Percentiles rank a stretch among this genome's conserved stretches.
Evolutionary conservation across 2,329 filamentous ascomycete species (phyloP).

Genomic region (Apiospora malaysiana): DNA sequence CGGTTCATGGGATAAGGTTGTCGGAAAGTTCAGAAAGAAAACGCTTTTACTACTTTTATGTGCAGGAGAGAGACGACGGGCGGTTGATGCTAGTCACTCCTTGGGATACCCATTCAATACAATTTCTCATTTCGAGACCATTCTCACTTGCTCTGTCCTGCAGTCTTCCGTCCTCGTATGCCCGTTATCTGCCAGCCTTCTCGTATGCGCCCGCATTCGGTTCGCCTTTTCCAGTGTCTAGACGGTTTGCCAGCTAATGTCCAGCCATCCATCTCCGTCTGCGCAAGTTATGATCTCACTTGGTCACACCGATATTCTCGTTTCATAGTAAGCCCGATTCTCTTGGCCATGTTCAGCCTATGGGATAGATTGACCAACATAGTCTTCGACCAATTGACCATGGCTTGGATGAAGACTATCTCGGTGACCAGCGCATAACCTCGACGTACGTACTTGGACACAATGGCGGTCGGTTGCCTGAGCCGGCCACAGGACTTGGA

Average conservation of each 20-base stretch:
- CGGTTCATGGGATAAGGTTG: slow-evolving; percentile 2
- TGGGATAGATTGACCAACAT: neutral
- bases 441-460: neutral
- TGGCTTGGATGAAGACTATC: neutral
- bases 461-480: neutral
- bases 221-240: neutral
- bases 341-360: neutral
- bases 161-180: neutral
- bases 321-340: neutral
- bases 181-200: neutral
- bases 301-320: neutral
- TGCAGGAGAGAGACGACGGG: slow-evolving; percentile 9
- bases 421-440: too few relatives aligned
- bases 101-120: slow-evolving; percentile 15
- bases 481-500: neutral
- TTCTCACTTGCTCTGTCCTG: neutral
- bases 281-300: slow-evolving; percentile 10
- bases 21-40: neutral
- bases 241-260: neutral
- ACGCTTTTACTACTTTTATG: neutral
- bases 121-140: neutral
- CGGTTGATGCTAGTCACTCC: slow-evolving; percentile 18
- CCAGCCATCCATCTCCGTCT: neutral
- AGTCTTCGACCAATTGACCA: neutral
- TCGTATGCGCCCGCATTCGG: too few relatives aligned